These are phyloP conservation scores for Capsella bursapastoris DNA, from an alignment of 345 rosid genomes.

Conservation along the genomic window DNA sequence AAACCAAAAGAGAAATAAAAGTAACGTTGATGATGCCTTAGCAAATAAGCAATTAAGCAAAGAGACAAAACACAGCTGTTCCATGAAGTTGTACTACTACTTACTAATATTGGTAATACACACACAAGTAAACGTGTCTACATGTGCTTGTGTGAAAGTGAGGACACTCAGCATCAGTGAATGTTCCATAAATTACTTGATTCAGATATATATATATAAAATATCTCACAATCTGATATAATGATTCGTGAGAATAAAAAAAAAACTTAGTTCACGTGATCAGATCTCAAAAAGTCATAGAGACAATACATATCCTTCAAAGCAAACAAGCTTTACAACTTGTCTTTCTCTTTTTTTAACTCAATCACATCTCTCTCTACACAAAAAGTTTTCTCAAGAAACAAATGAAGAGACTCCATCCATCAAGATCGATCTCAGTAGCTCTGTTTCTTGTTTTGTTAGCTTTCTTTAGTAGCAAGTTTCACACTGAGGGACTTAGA, in stretches of 20 bases:
- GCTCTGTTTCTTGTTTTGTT: conserved; percentile 33
- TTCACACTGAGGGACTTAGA: conserved; percentile 31
- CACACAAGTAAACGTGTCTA: conserved; percentile 25
- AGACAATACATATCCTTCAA: conserved; percentile 36
- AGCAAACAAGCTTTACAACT: conserved; percentile 42
- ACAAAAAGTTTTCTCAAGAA: neutral
- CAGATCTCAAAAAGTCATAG: conserved; percentile 38
- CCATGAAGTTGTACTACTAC: neutral
- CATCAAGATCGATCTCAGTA: conserved; percentile 39
- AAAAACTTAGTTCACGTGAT: conserved; percentile 39
- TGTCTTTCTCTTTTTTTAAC: conserved; percentile 28
- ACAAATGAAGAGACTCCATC: conserved; percentile 32
- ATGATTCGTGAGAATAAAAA: neutral
- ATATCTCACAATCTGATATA: conserved; percentile 21
- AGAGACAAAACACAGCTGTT: conserved; percentile 29
- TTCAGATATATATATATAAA: conserved; percentile 24
- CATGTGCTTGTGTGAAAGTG: conserved; percentile 33
- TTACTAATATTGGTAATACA: conserved; percentile 17
- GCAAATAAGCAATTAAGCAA: neutral
- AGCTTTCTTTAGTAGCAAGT: conserved; percentile 39
- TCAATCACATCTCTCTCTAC: conserved; percentile 21
- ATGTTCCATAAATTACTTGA: conserved; percentile 16
- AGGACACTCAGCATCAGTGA: conserved; percentile 10
- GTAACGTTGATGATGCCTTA: too few relatives aligned
- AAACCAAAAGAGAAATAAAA: neutral